Base-by-base conservation (phyloP, 176 grass and related monocot genomes). In the Triticum monococcum region DNA sequence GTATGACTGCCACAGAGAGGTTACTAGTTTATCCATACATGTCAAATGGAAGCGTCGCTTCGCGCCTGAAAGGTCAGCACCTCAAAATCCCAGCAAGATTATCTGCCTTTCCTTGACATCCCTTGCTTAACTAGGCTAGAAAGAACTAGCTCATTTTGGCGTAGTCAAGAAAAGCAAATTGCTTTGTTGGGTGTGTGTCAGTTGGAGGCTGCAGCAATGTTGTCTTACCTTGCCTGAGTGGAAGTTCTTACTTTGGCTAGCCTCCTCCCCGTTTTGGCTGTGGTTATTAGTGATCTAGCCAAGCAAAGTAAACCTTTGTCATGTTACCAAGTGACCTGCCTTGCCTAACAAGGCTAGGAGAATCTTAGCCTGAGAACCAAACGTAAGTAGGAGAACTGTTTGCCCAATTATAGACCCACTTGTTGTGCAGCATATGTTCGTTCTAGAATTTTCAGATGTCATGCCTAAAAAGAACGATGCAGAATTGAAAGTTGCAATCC, bases 11-110 rank as follows among this genome's bases (percentile, higher is more conserved):
- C 25, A 94, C 92, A n/a, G 97, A 99, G 89, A 94, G 94, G 78
- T 77, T 99, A 17, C 94, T 99, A 22, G 92, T 99, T 10, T 97
- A 99, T 78, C 94, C 94, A 32, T 97, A 88, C 89, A 99, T 97
- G 97, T 94, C 94, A 17, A 99, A 99, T 86, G 97, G 97, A 87
- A 99, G 97, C 7, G 97, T 99, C 12, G 97, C 92, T 35, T 99
- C 90, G 1, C 90, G 92, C 48, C 87, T 99, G 28, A 99, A 99
- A 93, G 92, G 97, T 99, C 88, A 89, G 68, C 20, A 32, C 32
- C 60, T 83, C 18, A 82, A 86, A 43, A 23, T 83, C 79, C 67
- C 68, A 75, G 7, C 56, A 59, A 59, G 18, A 59, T 59, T 59
- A 9, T 54, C 40, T 43, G 82, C 64, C 33, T n/a, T 54, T 54